Conservation (phyloP, 2,329 filamentous ascomycete species). For the Neopestalotiopsis sp. region DNA sequence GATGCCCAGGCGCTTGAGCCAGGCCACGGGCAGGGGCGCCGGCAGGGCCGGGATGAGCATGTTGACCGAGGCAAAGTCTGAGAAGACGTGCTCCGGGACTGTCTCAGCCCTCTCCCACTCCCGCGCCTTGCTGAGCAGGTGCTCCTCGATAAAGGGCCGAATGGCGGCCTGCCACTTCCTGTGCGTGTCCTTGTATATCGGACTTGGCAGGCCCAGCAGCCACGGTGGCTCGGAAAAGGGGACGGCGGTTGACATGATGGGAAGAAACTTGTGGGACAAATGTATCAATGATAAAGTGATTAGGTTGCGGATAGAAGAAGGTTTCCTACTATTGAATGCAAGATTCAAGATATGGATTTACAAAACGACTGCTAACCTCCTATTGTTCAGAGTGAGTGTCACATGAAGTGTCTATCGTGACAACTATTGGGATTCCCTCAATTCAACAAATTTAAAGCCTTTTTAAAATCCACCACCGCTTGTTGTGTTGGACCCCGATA, state of each 20-base stretch:
- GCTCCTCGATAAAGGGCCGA: constrained; percentile 67
- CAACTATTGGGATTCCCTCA: not conserved
- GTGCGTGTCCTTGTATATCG: constrained; percentile 73
- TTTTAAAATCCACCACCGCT: not conserved
- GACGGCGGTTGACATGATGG: constrained; percentile 37
- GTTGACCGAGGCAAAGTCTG: constrained; percentile 66
- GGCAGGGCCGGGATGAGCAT: constrained; percentile 76
- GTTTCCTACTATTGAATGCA: not conserved
- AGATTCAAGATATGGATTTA: not conserved
- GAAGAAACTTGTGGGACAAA: not conserved
- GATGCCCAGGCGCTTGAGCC: constrained; percentile 70
- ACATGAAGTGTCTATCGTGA: not conserved
- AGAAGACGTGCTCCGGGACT: constrained; percentile 68
- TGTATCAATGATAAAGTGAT: not conserved
- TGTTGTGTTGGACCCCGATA: not conserved
- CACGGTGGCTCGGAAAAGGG: constrained; percentile 79
- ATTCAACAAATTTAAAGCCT: not conserved
- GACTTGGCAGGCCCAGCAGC: constrained; percentile 71
- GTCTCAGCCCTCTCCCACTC: constrained; percentile 73
- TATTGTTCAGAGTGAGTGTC: not conserved
- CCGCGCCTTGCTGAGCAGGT: constrained; percentile 65
- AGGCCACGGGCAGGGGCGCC: constrained; percentile 69
- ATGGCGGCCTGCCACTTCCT: constrained; percentile 70
- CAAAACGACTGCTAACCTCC: not conserved
- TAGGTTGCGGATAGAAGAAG: not conserved